A percentile compares a stretch with the other conserved stretches of the same genome.
Conservation (phyloP, 345 rosid genomes). For the Syzygium oleosum region DNA sequence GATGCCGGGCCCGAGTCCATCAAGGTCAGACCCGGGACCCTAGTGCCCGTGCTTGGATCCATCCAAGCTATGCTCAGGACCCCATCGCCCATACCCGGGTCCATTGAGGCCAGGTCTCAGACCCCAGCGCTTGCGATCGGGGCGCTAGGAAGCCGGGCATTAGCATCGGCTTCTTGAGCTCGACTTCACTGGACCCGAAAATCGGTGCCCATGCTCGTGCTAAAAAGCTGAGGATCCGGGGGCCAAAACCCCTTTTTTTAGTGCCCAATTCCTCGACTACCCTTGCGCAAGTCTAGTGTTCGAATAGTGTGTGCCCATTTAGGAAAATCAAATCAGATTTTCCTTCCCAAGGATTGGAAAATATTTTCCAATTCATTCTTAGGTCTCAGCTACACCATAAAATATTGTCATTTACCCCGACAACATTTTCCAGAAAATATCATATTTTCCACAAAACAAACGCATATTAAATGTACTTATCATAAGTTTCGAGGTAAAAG, state of each 20-base stretch:
- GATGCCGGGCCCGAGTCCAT: background rate
- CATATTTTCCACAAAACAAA: background rate
- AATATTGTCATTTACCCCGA: background rate
- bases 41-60: too few relatives aligned
- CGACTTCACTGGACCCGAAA: accelerated
- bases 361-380: background rate
- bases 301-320: background rate
- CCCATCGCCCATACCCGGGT: too few relatives aligned
- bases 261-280: background rate
- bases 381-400: background rate
- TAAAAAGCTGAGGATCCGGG: background rate
- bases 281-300: background rate
- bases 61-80: too few relatives aligned
- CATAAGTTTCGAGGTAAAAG: background rate
- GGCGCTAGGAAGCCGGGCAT: accelerated
- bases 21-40: background rate
- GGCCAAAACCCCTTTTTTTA: background rate
- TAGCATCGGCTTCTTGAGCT: background rate
- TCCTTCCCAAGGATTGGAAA: background rate
- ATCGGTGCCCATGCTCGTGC: background rate
- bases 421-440: background rate
- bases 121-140: too few relatives aligned
- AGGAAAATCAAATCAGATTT: background rate
- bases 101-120: background rate
- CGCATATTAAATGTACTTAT: background rate